Conservation (phyloP, 805 yeast genomes). For the Candida montana region DNA sequence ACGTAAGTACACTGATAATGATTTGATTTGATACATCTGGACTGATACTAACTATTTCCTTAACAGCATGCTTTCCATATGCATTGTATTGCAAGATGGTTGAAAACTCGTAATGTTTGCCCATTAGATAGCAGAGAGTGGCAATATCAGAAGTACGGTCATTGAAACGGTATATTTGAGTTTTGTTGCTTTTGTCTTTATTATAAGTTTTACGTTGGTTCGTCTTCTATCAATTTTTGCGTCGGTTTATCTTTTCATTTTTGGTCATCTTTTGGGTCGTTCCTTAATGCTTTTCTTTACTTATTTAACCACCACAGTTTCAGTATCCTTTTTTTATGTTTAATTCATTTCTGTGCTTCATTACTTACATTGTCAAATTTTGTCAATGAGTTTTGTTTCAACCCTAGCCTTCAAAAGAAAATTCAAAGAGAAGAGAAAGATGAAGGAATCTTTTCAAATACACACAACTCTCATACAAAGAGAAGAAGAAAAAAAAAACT, state of each 20-base stretch:
- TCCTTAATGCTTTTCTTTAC: not conserved
- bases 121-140: conserved; percentile 94
- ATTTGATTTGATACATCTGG: not conserved
- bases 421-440: too few species aligned
- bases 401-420: too few species aligned
- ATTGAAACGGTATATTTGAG: conserved; percentile 31
- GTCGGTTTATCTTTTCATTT: not conserved
- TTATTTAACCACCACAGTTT: too few species aligned
- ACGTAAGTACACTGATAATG: conserved; percentile 22
- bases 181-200: not conserved
- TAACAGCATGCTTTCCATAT: conserved; percentile 84
- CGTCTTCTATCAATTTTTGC: too few species aligned
- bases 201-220: too few species aligned
- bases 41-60: not conserved
- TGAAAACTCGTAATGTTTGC: conserved; percentile 90
- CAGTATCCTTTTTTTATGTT: too few species aligned
- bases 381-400: too few species aligned
- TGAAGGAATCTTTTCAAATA: too few species aligned
- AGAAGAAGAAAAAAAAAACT: too few species aligned
- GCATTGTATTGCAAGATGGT: conserved; percentile 96
- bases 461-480: too few species aligned
- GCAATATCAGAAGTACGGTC: conserved; percentile 71
- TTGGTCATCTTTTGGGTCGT: not conserved
- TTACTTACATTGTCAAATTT: too few species aligned
- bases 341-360: not conserved